These are phyloP conservation scores for Daedalea quercina DNA, from an alignment of 768 basidiomycete genomes.

Conservation along the genomic window DNA sequence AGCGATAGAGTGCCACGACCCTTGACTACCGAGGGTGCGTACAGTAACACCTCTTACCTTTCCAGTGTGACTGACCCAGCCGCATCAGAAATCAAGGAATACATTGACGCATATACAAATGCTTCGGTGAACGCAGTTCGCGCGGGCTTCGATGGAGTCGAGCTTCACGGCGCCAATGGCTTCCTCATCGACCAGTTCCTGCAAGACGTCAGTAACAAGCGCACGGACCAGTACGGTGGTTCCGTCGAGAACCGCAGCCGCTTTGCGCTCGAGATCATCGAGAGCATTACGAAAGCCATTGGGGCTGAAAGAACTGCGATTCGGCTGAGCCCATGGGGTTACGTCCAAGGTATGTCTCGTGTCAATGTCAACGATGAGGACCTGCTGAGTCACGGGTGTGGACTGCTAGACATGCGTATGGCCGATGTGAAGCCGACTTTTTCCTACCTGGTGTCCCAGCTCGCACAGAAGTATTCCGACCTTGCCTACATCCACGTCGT, in stretches of 20 bases:
- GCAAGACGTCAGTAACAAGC: conserved; percentile 34
- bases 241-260: conserved; percentile 36
- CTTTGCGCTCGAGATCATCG: conserved; percentile 37
- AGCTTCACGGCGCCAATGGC: conserved; percentile 24
- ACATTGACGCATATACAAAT: conserved; percentile 6
- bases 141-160: conserved; percentile 24
- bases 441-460: conserved; percentile 36
- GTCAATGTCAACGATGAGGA: neutral
- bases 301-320: conserved; percentile 36
- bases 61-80: neutral
- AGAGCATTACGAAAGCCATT: conserved; percentile 32
- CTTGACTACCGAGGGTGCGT: conserved; percentile 15
- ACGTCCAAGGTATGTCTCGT: conserved; percentile 22
- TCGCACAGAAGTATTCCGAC: conserved; percentile 31
- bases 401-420: conserved; percentile 38
- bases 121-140: conserved; percentile 23
- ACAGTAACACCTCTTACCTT: conserved; percentile 13
- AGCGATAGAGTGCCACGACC: conserved; percentile 10
- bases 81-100: too few relatives aligned
- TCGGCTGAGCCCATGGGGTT: conserved; percentile 29
- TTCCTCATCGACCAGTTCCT: conserved; percentile 36
- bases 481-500: conserved; percentile 33
- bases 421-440: conserved; percentile 49
- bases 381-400: neutral
- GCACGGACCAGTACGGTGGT: conserved; percentile 41